Base-by-base conservation (phyloP, 2,329 filamentous ascomycete species). In the Emmonsia crescens region DNA sequence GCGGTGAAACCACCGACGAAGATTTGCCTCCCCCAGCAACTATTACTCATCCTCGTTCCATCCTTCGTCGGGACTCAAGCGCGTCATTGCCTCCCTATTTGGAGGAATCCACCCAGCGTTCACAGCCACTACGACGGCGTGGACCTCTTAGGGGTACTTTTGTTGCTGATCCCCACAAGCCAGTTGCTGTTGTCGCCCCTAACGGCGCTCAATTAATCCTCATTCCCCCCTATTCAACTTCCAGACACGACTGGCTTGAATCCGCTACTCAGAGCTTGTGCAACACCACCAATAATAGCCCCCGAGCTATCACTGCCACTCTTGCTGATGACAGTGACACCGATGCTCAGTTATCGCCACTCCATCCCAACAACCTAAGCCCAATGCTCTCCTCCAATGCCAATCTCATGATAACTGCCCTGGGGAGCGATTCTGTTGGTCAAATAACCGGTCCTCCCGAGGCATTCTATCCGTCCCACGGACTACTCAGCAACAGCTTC, bases 321-420 rank as follows among this genome's bases (percentile, higher is more conserved):
- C 66, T 75, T 46, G 64, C 75, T 19, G 75, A 78, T 61, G 77
- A 79, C 60, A 79, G 75, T 61, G 77, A 79, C 52, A 75, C 74
- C 9, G 77, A 78, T 65, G 74, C 73, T 14, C 67, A 77, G 31
- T 67, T 70, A 9, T 77, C 75, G 0, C 75, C 75, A 1, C 73
- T 71, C 57, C 73, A 71, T 12, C 61, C 64, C 9, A 72, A 74
- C 57, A 56, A 46, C 16, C 66, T 75, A 57, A 76, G 75, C 59
- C 84, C 86, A 19, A 84, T 89, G 69, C 76, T 88, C 64, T 84
- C 80, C 70, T 86, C 88, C 63, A 83, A 85, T 21, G 85, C 86
- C 61, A 88, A 90, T 63, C 81, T 92, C 66, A 91, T 92, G 88
- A 85, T 92, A 76, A 87, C 86, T 57, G 87, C 86, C 67, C 85